Percentiles rank a stretch among this genome's conserved stretches.
phyloP scores from a whole-genome alignment of 495 filamentous ascomycete genomes.

The Mycothermus thermophilus region DNA sequence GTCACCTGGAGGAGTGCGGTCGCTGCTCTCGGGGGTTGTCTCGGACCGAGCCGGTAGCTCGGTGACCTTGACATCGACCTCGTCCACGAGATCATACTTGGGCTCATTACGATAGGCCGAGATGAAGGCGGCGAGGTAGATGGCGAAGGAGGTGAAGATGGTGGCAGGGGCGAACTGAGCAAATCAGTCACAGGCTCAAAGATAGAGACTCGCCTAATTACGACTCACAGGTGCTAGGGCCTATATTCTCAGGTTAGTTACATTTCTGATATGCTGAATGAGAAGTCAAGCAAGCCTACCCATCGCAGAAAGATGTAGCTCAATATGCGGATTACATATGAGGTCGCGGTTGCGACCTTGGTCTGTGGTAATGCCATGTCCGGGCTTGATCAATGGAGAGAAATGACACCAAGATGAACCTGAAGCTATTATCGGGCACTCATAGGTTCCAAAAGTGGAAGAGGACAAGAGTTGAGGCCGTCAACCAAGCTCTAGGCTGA shows the following conservation, averaged over 20 bases:
- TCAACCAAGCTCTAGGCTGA: no score
- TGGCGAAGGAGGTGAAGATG: conserved; percentile 53
- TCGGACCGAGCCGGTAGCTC: conserved; percentile 30
- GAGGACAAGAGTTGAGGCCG: no score
- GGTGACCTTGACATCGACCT: conserved; percentile 45
- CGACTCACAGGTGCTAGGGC: conserved; percentile 25
- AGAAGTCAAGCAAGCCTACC: conserved; percentile 37
- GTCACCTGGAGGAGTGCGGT: conserved; percentile 1
- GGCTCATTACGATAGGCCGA: conserved; percentile 42
- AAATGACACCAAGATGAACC: no score
- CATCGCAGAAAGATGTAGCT: conserved; percentile 76
- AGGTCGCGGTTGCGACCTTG: conserved; percentile 28
- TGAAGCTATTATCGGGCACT: no score
- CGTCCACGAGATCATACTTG: conserved; percentile 46
- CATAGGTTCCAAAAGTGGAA: no score
- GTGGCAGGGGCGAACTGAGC: conserved; percentile 48
- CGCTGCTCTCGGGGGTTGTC: conserved; percentile 14
- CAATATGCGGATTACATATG: conserved; percentile 42
- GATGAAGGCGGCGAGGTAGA: conserved; percentile 61
- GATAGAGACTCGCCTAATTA: background rate
- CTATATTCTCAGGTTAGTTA: conserved; percentile 10
- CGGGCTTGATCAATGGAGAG: no score
- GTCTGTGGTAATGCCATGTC: conserved; percentile 18
- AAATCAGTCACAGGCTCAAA: no score
- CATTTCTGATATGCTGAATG: background rate